Evolutionary conservation across 495 filamentous ascomycete species (phyloP).

Genomic region (Talaromyces nanjingensis): DNA sequence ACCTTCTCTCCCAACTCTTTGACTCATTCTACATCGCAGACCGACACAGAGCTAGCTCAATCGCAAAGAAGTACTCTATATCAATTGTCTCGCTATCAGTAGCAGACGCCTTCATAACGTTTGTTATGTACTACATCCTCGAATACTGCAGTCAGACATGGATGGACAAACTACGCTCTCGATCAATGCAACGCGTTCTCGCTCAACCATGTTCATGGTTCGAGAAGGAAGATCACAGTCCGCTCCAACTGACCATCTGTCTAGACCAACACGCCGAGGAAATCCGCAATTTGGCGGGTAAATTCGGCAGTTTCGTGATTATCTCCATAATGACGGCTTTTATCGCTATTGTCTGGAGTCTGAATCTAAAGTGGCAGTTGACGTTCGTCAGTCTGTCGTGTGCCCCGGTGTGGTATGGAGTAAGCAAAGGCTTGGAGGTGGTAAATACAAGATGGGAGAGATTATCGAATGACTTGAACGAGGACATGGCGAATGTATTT

Average conservation of each 20-base stretch:
- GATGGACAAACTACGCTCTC: constrained; percentile 64
- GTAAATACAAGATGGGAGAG: constrained; percentile 66
- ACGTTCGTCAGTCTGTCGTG: constrained; percentile 68
- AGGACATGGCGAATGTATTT: constrained; percentile 50
- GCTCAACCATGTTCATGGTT: constrained; percentile 84
- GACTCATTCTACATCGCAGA: constrained; percentile 53
- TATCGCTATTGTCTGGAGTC: constrained; percentile 65
- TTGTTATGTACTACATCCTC: constrained; percentile 60
- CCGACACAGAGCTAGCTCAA: constrained; percentile 21
- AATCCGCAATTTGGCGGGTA: constrained; percentile 72
- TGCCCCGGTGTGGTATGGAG: constrained; percentile 58
- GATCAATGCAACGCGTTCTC: constrained; percentile 64
- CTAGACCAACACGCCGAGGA: constrained; percentile 84
- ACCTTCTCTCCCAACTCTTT: constrained; percentile 68
- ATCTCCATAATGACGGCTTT: constrained; percentile 56
- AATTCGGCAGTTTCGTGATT: constrained; percentile 65
- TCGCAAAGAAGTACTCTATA: constrained; percentile 60
- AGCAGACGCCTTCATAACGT: constrained; percentile 57
- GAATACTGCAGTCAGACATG: constrained; percentile 70
- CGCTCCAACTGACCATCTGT: constrained; percentile 55
- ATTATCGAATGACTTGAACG: constrained; percentile 53
- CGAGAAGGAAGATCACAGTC: constrained; percentile 58
- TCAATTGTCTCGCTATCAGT: constrained; percentile 61
- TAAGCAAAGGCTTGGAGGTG: constrained; percentile 54
- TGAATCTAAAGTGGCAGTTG: constrained; percentile 71